Percentiles rank a stretch among this genome's conserved stretches.
phyloP scores from a whole-genome alignment of 495 filamentous ascomycete species.

The Friedmanniomyces simplex region DNA sequence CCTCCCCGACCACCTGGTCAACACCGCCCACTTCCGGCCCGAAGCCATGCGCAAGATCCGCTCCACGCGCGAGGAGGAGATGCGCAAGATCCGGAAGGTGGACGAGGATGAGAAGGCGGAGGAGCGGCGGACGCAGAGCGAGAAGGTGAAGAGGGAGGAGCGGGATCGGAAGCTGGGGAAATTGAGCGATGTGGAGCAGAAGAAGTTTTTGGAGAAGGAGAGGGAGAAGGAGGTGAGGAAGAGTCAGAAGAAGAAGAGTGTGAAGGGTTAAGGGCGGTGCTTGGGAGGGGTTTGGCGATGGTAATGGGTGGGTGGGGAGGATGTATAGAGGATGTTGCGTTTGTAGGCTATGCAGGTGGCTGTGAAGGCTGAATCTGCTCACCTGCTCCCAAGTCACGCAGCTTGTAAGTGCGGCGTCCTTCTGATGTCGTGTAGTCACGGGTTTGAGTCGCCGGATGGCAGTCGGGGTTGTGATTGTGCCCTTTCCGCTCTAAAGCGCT shows the following conservation, averaged over 20 bases:
- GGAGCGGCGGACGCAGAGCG: conserved; percentile 65
- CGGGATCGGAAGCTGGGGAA: conserved; percentile 71
- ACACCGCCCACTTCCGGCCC: conserved; percentile 69
- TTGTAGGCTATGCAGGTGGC: no score
- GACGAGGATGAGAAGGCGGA: conserved; percentile 92
- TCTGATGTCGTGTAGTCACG: no score
- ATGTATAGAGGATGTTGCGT: no score
- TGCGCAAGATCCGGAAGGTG: conserved; percentile 64
- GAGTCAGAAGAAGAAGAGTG: conserved; percentile 18
- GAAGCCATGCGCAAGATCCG: conserved; percentile 81
- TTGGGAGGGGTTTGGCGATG: neutral
- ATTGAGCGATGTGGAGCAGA: conserved; percentile 87
- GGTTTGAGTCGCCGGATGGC: no score
- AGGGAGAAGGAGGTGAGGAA: conserved; percentile 66
- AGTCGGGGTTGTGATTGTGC: no score
- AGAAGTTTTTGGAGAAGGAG: conserved; percentile 90
- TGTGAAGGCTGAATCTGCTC: no score
- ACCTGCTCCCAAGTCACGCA: no score
- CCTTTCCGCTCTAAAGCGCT: no score
- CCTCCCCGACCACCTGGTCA: conserved; percentile 67
- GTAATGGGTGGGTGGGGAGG: no score
- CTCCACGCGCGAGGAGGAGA: conserved; percentile 68
- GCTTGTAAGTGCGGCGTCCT: no score
- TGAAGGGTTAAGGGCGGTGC: neutral
- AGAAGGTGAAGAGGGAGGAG: conserved; percentile 86